Conservation (phyloP, 2,329 filamentous ascomycete species). For the Epichloe coenophiala region DNA sequence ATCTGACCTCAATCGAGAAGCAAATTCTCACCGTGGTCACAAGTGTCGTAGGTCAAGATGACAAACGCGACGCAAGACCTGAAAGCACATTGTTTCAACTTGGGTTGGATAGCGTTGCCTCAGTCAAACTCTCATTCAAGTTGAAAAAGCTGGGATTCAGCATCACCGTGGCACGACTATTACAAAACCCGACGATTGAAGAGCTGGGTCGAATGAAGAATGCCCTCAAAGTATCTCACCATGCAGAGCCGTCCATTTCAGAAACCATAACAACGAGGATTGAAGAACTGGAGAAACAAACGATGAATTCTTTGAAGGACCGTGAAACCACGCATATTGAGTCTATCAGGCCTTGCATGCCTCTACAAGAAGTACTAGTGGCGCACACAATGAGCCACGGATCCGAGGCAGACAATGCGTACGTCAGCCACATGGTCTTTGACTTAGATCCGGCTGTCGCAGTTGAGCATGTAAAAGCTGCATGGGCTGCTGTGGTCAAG, state of each 20-base stretch:
- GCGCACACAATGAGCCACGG: slow-evolving; percentile 19
- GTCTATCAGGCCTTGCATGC: slow-evolving; percentile 9
- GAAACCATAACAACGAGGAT: background rate
- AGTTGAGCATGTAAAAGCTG: slow-evolving; percentile 7
- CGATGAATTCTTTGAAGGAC: background rate
- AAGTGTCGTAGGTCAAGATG: background rate
- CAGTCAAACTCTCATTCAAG: slow-evolving; percentile 21
- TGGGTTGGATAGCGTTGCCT: slow-evolving; percentile 23
- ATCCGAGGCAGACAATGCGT: slow-evolving; percentile 14
- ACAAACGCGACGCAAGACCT: background rate
- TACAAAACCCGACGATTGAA: slow-evolving; percentile 20
- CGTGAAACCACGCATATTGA: background rate
- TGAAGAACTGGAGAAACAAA: background rate
- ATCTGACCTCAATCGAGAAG: background rate
- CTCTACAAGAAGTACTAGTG: slow-evolving; percentile 12
- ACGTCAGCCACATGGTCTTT: slow-evolving; percentile 21
- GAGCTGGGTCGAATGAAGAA: slow-evolving; percentile 13
- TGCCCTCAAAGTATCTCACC: background rate
- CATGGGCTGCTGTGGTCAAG: slow-evolving; percentile 13
- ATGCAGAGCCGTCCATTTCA: background rate
- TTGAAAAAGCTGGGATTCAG: slow-evolving; percentile 19
- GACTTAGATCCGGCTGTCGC: slow-evolving; percentile 12
- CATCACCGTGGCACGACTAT: slow-evolving; percentile 19
- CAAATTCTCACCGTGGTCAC: background rate
- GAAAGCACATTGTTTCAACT: slow-evolving; percentile 18